phyloP scores from a whole-genome alignment of 345 rosid species.

The Cardiospermum halicacabum region DNA sequence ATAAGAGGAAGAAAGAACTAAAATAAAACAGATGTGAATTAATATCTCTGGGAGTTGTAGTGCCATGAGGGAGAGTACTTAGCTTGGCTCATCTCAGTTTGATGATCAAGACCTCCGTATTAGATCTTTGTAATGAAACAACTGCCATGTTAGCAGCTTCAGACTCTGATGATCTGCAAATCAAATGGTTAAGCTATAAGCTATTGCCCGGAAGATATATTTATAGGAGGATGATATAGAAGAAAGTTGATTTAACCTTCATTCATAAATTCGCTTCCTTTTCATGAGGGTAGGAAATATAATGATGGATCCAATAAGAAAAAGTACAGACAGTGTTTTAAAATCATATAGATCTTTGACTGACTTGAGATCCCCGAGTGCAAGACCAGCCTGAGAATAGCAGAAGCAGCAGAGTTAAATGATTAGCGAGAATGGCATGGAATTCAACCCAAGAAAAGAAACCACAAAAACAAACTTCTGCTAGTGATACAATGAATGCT shows the following conservation, averaged over 20 bases:
- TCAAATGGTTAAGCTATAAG: slow-evolving; percentile 13
- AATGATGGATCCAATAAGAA: slow-evolving; percentile 64
- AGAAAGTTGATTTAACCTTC: slow-evolving; percentile 19
- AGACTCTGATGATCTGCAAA: slow-evolving; percentile 11
- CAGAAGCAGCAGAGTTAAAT: slow-evolving; percentile 1
- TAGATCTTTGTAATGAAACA: slow-evolving; percentile 3
- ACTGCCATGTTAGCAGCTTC: background rate
- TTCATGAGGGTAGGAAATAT: slow-evolving; percentile 69
- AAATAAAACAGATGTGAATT: background rate
- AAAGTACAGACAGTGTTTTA: slow-evolving; percentile 67
- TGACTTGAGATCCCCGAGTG: slow-evolving; percentile 78
- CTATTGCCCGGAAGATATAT: slow-evolving; percentile 5
- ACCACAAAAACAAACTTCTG: background rate
- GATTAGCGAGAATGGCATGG: background rate
- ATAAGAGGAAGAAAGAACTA: background rate
- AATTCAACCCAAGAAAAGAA: slow-evolving; percentile 7
- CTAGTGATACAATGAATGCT: slow-evolving; percentile 2
- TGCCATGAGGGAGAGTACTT: background rate
- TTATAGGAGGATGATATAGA: background rate
- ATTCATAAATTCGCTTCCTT: slow-evolving; percentile 68
- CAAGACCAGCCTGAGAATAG: slow-evolving; percentile 69
- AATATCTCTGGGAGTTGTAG: slow-evolving; percentile 3
- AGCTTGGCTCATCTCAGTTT: background rate
- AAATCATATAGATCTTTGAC: slow-evolving; percentile 80
- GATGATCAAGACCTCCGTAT: slow-evolving; percentile 7